Base-by-base conservation (phyloP, 257 asterid genomes). In the Ligustrum vulgare region DNA sequence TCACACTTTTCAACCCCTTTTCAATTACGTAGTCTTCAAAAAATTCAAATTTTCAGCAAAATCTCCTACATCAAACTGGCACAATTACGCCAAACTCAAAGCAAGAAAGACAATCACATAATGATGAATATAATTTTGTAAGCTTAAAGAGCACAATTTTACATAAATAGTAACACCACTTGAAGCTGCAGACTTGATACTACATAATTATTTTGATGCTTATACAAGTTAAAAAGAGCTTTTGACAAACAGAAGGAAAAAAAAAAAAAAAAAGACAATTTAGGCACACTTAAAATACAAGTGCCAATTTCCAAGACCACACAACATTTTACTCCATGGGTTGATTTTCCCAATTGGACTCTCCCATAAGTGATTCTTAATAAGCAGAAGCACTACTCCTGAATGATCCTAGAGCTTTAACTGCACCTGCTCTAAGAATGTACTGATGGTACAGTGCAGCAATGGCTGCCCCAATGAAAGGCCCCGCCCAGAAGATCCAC, bases 401-500 rank as follows among this genome's bases (percentile, higher is more conserved):
- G 75, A 71, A 71, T 28, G 75, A 71, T 4, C 75, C 67, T 13
- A 71, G 75, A 51, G 75, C 75, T 45, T 71, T 71, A 35, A 71
- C 34, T 13, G 75, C 75, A 23, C 64, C 75, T 28, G 75, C 67
- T 35, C 75, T 51, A 2, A 71, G 67, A 51, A 71, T 51, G 65
- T 47, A 71, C 39, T 71, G 75, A 32, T 71, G 75, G 75, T 71
- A 51, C n/a, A 71, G 15, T 28, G 75, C 75, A 31, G 75, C 75
- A 51, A 71, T 71, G 47, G 67, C 67, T 3, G 75, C 75, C 23
- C 75, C 75, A 33, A 51, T 49, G 67, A 71, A 49, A 20, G 75
- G 67, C 32, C 75, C 75, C 0, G n/a, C 75, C 75, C 75, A 71
- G 66, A 71, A 71, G 22, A 71, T 71, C 75, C 75, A 71, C 75